Base-by-base conservation (phyloP, 176 grass and related monocot species). In the Bothriochloa decipiens region DNA sequence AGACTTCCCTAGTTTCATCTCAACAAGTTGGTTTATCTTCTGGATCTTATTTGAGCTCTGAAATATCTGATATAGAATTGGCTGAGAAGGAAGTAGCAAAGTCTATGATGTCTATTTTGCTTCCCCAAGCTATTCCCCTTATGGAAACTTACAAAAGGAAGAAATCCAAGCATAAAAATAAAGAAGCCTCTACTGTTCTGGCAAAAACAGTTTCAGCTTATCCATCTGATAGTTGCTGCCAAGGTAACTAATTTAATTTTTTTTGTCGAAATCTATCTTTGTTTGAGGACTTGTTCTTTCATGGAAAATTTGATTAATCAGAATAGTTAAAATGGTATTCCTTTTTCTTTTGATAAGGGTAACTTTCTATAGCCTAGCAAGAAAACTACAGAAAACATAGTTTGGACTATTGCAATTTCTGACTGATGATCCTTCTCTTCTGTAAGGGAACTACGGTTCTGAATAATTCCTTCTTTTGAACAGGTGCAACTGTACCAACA, bases 91-190 rank as follows among this genome's bases (percentile, higher is more conserved):
- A 98, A 76, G 75, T 95, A 84, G 86, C 89, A 64, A 88, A 77
- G 46, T 95, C 89, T 88, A 98, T 95, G 91, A 84, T 98, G 89
- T 66, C 84, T 68, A 90, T 89, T 95, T 92, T 95, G 82, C 92
- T 95, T 86, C 95, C 92, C 52, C 85, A 94, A 91, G 95, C 95
- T 40, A 83, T 95, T 62, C 90, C 92, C 17, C 87, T 98, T 91
- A 86, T 90, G 74, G 92, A 91, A 83, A 94, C 81, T 77, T 86
- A 91, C 77, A 70, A 62, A 76, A 86, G 49, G 80, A 92, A 65
- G 69, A 97, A 87, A 36, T 53, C 77, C 35, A 95, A 86, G 87
- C 80, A 76, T 65, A 76, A 76, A 84, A 90, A 75, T 45, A 84
- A 78, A 50, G 72, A 83, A 82, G 70, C 45, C 9, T 28, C 55